Conservation (phyloP, 495 filamentous ascomycete genomes). For the Chaetomium tenue region DNA sequence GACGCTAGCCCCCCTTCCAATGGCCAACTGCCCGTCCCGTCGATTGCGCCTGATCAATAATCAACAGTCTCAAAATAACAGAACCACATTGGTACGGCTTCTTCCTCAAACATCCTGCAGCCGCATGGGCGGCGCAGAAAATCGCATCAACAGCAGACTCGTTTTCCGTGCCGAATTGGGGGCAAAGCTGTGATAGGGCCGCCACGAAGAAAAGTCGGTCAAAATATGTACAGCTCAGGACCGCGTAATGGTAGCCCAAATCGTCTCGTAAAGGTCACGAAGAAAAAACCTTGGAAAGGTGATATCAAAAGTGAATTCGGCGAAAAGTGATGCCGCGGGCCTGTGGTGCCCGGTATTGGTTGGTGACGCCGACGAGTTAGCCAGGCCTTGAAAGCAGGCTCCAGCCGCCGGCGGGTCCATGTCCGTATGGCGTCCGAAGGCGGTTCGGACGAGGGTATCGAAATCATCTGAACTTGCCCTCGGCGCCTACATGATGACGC, state of each 20-base stretch:
- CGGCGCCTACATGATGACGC: constrained; percentile 53
- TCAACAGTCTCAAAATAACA: background rate
- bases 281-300: background rate
- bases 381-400: background rate
- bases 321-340: background rate
- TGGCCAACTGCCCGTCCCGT: background rate
- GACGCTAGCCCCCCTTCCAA: background rate
- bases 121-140: too few relatives aligned
- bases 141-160: background rate
- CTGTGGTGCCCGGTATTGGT: background rate
- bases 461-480: constrained; percentile 2
- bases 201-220: background rate
- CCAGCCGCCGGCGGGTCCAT: background rate
- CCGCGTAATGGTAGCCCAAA: background rate
- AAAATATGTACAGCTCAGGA: constrained; percentile 22
- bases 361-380: background rate
- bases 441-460: background rate
- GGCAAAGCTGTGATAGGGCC: background rate
- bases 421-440: too few relatives aligned
- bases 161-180: background rate
- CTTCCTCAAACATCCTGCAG: background rate
- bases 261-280: background rate
- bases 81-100: background rate
- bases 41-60: background rate
- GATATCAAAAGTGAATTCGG: constrained; percentile 3